These are phyloP conservation scores for Pholiota microspora DNA, from an alignment of 768 basidiomycete genomes.

Conservation along the genomic window DNA sequence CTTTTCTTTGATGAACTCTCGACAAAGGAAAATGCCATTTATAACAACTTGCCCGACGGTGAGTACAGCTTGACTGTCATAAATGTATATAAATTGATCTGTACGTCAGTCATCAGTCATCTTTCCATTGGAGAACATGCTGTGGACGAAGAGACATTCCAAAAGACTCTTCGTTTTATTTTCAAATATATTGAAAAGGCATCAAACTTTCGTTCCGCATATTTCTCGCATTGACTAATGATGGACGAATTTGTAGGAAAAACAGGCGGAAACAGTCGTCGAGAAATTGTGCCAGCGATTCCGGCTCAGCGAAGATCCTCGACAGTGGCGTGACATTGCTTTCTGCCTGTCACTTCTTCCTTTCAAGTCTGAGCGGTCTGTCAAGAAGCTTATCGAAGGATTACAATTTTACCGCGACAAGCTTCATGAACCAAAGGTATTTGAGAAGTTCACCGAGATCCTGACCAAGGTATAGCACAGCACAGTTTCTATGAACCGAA, in stretches of 20 bases:
- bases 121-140: slow-evolving; percentile 88
- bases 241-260: slow-evolving; percentile 72
- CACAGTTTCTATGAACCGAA: too few relatives aligned
- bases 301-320: slow-evolving; percentile 79
- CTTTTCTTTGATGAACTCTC: slow-evolving; percentile 95
- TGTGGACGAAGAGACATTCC: slow-evolving; percentile 90
- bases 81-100: slow-evolving; percentile 10
- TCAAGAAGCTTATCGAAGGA: slow-evolving; percentile 95
- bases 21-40: slow-evolving; percentile 98
- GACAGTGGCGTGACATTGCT: slow-evolving; percentile 98
- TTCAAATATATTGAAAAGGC: slow-evolving; percentile 98
- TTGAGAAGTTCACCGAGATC: slow-evolving; percentile 81
- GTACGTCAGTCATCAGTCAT: slow-evolving; percentile 96
- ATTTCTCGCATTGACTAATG: neutral
- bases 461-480: slow-evolving; percentile 88
- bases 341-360: slow-evolving; percentile 93
- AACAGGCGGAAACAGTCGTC: slow-evolving; percentile 96
- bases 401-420: slow-evolving; percentile 95
- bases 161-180: slow-evolving; percentile 91
- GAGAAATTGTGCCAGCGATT: slow-evolving; percentile 98
- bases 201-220: slow-evolving; percentile 11
- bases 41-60: slow-evolving; percentile 98
- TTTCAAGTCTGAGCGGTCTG: slow-evolving; percentile 94
- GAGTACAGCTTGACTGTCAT: slow-evolving; percentile 19
- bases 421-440: slow-evolving; percentile 84